Conservation (phyloP, 305 asterid genomes). For the Euphrasia arctica region DNA sequence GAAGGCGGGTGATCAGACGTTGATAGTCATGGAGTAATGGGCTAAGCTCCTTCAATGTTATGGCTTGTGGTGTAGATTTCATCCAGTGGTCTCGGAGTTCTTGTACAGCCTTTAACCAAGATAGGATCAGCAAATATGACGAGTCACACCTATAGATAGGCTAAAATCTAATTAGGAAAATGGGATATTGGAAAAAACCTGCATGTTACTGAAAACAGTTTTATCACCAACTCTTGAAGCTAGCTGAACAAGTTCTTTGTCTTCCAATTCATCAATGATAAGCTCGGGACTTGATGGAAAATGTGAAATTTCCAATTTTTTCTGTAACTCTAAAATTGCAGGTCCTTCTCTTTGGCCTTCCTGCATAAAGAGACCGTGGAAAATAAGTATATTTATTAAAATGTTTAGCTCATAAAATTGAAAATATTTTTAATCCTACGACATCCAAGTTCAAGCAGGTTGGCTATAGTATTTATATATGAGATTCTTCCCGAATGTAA, state of each 20-base stretch:
- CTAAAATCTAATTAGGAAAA: slow-evolving; percentile 19
- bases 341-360: slow-evolving; percentile 50
- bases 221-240: slow-evolving; percentile 55
- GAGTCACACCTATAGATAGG: slow-evolving; percentile 11
- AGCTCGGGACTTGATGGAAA: slow-evolving; percentile 39
- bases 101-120: slow-evolving; percentile 56
- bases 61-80: slow-evolving; percentile 54
- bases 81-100: slow-evolving; percentile 80
- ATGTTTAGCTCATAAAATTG: not conserved
- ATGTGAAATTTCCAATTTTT: slow-evolving; percentile 53
- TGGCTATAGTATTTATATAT: slow-evolving; percentile 1
- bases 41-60: slow-evolving; percentile 76
- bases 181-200: slow-evolving; percentile 41
- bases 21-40: slow-evolving; percentile 86
- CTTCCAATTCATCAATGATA: slow-evolving; percentile 61
- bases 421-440: slow-evolving; percentile 1
- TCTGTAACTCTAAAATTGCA: slow-evolving; percentile 53
- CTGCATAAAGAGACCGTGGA: slow-evolving; percentile 38
- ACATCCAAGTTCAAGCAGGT: slow-evolving; percentile 16
- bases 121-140: slow-evolving; percentile 25
- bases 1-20: slow-evolving; percentile 52
- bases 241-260: slow-evolving; percentile 62
- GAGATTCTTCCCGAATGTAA: slow-evolving; percentile 11
- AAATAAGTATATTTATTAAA: slow-evolving; percentile 6
- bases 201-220: slow-evolving; percentile 38